These are phyloP conservation scores for Oryza officinalis DNA, from an alignment of 176 grass and related monocot genomes.

Conservation along the genomic window DNA sequence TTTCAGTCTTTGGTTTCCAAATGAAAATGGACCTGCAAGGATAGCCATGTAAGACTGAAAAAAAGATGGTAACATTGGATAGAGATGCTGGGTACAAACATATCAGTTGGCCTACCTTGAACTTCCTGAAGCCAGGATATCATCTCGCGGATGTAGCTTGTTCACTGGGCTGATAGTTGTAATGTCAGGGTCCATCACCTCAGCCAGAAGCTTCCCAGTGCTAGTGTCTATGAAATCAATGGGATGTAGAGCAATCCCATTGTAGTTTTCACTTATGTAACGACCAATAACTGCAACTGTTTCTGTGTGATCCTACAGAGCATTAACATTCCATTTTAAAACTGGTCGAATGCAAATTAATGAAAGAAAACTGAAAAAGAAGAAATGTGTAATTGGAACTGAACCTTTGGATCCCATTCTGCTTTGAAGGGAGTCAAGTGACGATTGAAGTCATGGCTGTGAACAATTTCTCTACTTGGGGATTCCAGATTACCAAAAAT, in stretches of 20 bases:
- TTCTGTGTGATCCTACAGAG: constrained; percentile 77
- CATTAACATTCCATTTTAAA: not conserved
- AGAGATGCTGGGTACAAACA: not conserved
- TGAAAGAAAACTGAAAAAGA: not conserved
- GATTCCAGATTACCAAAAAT: constrained; percentile 76
- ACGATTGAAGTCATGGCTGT: constrained; percentile 98
- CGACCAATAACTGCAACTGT: constrained; percentile 82
- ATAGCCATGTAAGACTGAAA: not conserved
- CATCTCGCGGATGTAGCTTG: constrained; percentile 78
- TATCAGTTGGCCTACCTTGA: constrained; percentile 58
- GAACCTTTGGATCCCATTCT: constrained; percentile 96
- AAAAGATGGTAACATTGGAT: not conserved
- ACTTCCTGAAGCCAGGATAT: constrained; percentile 83
- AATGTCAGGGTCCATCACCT: constrained; percentile 82
- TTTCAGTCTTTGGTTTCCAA: constrained; percentile 70
- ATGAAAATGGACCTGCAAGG: constrained; percentile 78
- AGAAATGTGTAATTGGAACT: not conserved
- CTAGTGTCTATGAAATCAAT: constrained; percentile 93
- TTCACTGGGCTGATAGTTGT: constrained; percentile 94
- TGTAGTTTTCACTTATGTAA: constrained; percentile 95
- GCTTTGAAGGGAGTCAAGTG: constrained; percentile 94
- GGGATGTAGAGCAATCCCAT: constrained; percentile 88
- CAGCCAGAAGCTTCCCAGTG: constrained; percentile 85
- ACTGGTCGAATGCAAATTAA: not conserved
- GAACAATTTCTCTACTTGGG: constrained; percentile 95